Conservation (phyloP, 805 yeast species). For the Debaryomyces maramus region DNA sequence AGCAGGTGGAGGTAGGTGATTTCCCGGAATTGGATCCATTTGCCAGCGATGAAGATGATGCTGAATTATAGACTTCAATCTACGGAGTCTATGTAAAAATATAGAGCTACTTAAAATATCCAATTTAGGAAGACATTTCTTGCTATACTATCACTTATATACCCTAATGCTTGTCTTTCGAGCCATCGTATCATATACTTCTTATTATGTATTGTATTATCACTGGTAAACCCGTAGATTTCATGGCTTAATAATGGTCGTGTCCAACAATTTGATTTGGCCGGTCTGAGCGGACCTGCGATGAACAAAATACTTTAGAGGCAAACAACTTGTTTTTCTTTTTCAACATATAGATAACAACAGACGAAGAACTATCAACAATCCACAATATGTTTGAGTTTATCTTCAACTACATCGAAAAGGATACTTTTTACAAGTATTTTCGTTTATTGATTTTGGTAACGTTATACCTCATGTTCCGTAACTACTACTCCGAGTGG, state of each 20-base stretch:
- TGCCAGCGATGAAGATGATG: slow-evolving; percentile 49
- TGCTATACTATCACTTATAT: no score
- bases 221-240: no score
- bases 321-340: background rate
- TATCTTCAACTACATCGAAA: slow-evolving; percentile 36
- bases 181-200: no score
- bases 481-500: slow-evolving; percentile 57
- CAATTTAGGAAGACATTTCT: no score
- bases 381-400: slow-evolving; percentile 25
- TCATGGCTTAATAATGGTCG: no score
- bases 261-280: slow-evolving; percentile 1
- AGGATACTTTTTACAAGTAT: slow-evolving; percentile 45
- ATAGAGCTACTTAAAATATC: background rate
- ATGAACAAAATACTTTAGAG: background rate
- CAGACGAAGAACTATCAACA: slow-evolving; percentile 1
- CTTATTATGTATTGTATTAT: no score
- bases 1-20: slow-evolving; percentile 67
- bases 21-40: slow-evolving; percentile 51
- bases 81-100: no score
- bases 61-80: background rate
- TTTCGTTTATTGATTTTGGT: slow-evolving; percentile 50
- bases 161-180: no score
- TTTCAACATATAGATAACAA: background rate
- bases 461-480: slow-evolving; percentile 62
- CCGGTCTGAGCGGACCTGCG: slow-evolving; percentile 1